These are phyloP conservation scores for Rugosomyces carneus DNA, from an alignment of 1,284 basidiomycete genomes.

Conservation along the genomic window DNA sequence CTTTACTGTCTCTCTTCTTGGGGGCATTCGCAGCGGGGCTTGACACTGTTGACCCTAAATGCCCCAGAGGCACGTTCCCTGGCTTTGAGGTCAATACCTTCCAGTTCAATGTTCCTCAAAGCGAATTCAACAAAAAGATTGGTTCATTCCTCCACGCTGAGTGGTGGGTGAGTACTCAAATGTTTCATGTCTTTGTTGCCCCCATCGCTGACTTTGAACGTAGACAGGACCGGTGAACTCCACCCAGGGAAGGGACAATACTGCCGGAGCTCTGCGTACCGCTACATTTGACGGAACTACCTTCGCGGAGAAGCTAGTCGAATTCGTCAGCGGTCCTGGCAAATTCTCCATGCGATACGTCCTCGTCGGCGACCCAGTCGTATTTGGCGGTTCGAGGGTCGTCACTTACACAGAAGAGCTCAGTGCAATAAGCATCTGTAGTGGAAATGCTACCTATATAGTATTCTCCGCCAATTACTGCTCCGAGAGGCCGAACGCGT, in stretches of 20 bases:
- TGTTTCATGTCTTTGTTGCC: neutral
- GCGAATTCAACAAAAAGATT: neutral
- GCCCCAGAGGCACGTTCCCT: neutral
- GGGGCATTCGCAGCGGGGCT: neutral
- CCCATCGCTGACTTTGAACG: neutral
- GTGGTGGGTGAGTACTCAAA: neutral
- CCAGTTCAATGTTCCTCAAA: neutral
- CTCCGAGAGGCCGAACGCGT: neutral
- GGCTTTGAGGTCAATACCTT: neutral
- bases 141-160: neutral
- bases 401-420: constrained; percentile 6
- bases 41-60: neutral
- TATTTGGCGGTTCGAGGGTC: neutral
- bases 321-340: neutral
- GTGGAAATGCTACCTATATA: constrained; percentile 3
- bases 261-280: constrained; percentile 3
- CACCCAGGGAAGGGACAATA: constrained; percentile 8
- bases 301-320: constrained; percentile 5
- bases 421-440: constrained; percentile 7
- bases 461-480: constrained; percentile 4
- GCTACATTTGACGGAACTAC: neutral
- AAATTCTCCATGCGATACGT: neutral
- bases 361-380: neutral
- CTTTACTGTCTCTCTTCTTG: neutral
- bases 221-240: constrained; percentile 3